These are phyloP conservation scores for Alternaria metachromatica DNA, from an alignment of 2,329 filamentous ascomycete species.

Conservation along the genomic window DNA sequence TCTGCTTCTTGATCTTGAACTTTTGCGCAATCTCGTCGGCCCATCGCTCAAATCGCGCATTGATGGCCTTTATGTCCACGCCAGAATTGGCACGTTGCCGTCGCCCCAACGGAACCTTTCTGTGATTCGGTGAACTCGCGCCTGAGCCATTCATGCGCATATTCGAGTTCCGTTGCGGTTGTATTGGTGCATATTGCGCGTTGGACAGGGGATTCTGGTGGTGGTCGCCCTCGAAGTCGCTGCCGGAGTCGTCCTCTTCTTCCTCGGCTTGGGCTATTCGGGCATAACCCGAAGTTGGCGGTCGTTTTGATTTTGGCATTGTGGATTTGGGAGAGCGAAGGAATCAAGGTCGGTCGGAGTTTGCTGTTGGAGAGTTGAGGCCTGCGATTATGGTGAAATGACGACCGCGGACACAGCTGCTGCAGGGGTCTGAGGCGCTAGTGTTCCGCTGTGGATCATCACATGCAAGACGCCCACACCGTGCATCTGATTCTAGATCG, in stretches of 20 bases:
- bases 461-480: slow-evolving; percentile 8
- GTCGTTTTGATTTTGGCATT: slow-evolving; percentile 47
- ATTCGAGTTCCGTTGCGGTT: slow-evolving; percentile 51
- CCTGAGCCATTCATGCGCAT: slow-evolving; percentile 52
- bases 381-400: slow-evolving; percentile 32
- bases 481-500: slow-evolving; percentile 10
- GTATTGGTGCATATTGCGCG: slow-evolving; percentile 56
- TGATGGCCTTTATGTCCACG: slow-evolving; percentile 98
- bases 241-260: slow-evolving; percentile 52
- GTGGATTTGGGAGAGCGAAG: neutral
- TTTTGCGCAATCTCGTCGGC: slow-evolving; percentile 97
- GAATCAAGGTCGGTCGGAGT: slow-evolving; percentile 11
- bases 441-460: slow-evolving; percentile 13
- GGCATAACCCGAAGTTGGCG: slow-evolving; percentile 58
- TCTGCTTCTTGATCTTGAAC: slow-evolving; percentile 85
- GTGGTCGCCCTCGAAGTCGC: slow-evolving; percentile 51
- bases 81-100: slow-evolving; percentile 78
- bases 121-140: slow-evolving; percentile 40
- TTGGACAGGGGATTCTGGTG: slow-evolving; percentile 47
- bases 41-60: slow-evolving; percentile 92
- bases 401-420: slow-evolving; percentile 24
- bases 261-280: slow-evolving; percentile 61
- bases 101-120: slow-evolving; percentile 41
- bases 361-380: slow-evolving; percentile 10
- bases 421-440: slow-evolving; percentile 27